These are phyloP conservation scores for Phlebiopsis flavidoalba DNA, from an alignment of 768 basidiomycete genomes.

Conservation along the genomic window DNA sequence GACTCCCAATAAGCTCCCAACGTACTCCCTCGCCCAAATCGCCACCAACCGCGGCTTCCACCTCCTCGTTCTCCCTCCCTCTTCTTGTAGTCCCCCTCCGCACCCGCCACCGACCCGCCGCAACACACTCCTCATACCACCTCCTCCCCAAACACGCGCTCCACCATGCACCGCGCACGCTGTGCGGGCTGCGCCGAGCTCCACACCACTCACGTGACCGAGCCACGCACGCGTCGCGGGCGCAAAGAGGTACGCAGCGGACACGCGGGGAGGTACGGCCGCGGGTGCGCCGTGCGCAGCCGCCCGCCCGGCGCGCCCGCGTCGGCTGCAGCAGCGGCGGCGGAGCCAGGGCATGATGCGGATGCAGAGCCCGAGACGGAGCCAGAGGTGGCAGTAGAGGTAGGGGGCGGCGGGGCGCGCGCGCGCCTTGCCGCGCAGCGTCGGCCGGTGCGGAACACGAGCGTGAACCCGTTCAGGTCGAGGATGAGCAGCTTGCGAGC, in stretches of 20 bases:
- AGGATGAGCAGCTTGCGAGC: slow-evolving; percentile 72
- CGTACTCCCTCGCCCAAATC: slow-evolving; percentile 78
- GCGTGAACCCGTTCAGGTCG: slow-evolving; percentile 73
- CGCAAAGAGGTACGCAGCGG: slow-evolving; percentile 61
- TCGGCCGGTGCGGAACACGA: slow-evolving; percentile 60
- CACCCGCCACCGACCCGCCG: neutral
- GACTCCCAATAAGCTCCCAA: slow-evolving; percentile 54
- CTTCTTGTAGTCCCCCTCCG: neutral
- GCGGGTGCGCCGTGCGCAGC: slow-evolving; percentile 43
- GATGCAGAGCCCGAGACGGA: too few relatives aligned
- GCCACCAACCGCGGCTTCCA: slow-evolving; percentile 39
- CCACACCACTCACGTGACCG: slow-evolving; percentile 88
- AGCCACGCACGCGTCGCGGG: slow-evolving; percentile 58
- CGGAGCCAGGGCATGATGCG: too few relatives aligned
- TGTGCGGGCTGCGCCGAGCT: slow-evolving; percentile 81
- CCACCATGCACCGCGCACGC: slow-evolving; percentile 73
- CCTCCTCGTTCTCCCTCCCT: neutral
- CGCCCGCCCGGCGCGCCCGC: slow-evolving; percentile 14
- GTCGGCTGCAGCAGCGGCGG: too few relatives aligned
- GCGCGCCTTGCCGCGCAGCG: slow-evolving; percentile 22
- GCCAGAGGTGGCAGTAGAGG: too few relatives aligned
- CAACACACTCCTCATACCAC: slow-evolving; percentile 10
- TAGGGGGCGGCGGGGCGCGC: too few relatives aligned
- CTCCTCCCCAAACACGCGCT: slow-evolving; percentile 46
- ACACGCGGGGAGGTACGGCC: slow-evolving; percentile 64